Evolutionary conservation across 805 yeast species (phyloP), one percentile per base, ranked within the genome.

Genomic region (Yarrowia sp.): DNA sequence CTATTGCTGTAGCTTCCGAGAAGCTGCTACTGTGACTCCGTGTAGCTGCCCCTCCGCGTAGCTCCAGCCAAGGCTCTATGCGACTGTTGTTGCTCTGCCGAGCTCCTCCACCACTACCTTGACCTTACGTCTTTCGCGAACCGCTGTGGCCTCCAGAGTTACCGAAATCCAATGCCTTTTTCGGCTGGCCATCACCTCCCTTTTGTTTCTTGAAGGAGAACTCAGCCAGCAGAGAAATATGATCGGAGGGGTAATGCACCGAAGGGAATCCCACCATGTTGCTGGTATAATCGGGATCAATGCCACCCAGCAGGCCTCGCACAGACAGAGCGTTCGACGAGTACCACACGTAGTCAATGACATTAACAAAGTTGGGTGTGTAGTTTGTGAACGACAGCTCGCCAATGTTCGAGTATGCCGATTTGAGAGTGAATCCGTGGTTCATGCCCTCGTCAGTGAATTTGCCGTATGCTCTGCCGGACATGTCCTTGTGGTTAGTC

Each of bases 321-420:
- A 95, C 96, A 65, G 87, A 83, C 67, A 95, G 79, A n/a, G 85
- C 80, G 14, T 86, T 81, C 9, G 96, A 89, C 2, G 97, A 85
- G 76, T 89, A 92, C 97, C 98, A 96, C 66, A 95, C 87, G 74
- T 95, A 95, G 78, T 95, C 99, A 77, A 95, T 90, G 43, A 87
- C 92, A 72, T 91, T 92, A 1, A 96, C 91, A 77, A 95, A 95
- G 36, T 88, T 85, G 28, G 99, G 99, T 0, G 98, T 87, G 76
- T 87, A 88, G 76, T 95, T 95, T 7, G 99, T 93, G 75, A 93
- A 93, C 49, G 97, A 96, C 67, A 95, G 81, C 76, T 95, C 98
- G 26, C 92, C 92, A 72, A 92, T 83, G 67, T 83, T 81, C 44
- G 88, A 86, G 74, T 95, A 95, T 3, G 97, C 89, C 9, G 96